Conservation (phyloP, 2,329 filamentous ascomycete species). For the Trichoderma pleuroti region DNA sequence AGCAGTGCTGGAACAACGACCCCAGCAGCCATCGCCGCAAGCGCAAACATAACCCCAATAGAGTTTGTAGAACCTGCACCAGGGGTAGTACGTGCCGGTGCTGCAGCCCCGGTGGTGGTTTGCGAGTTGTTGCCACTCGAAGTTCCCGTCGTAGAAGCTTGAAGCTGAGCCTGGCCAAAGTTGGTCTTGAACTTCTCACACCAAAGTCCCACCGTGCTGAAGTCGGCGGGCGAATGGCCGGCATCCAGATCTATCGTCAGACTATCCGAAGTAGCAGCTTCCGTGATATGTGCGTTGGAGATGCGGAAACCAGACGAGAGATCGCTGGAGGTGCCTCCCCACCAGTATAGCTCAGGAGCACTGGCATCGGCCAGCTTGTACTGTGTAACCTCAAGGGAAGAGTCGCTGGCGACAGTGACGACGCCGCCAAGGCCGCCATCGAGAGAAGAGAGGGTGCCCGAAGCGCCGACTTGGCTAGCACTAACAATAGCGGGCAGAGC, state of each 20-base stretch:
- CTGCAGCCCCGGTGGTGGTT: neutral
- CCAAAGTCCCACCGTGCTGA: neutral
- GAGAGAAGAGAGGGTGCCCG: slow-evolving; percentile 23
- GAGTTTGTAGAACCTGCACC: neutral
- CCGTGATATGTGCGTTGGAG: slow-evolving; percentile 25
- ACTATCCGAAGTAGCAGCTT: slow-evolving; percentile 12
- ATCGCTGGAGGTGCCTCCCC: slow-evolving; percentile 23
- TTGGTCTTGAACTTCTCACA: neutral
- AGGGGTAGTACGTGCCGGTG: neutral
- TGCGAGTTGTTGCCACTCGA: neutral
- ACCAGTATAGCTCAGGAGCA: slow-evolving; percentile 30
- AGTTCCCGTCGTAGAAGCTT: neutral
- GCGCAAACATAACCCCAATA: neutral
- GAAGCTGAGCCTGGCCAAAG: neutral
- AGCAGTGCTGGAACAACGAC: neutral
- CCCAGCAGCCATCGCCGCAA: neutral
- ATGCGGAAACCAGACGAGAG: slow-evolving; percentile 28
- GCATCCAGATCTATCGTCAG: neutral
- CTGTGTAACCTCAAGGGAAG: slow-evolving; percentile 22
- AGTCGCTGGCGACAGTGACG: slow-evolving; percentile 25
- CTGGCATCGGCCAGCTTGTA: slow-evolving; percentile 28
- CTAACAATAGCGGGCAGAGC: neutral
- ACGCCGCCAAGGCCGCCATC: slow-evolving; percentile 28
- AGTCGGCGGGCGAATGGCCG: neutral
- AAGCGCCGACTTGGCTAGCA: neutral